Conservation (phyloP, 1,139 yeast species). For the Candida labiduridarum region DNA sequence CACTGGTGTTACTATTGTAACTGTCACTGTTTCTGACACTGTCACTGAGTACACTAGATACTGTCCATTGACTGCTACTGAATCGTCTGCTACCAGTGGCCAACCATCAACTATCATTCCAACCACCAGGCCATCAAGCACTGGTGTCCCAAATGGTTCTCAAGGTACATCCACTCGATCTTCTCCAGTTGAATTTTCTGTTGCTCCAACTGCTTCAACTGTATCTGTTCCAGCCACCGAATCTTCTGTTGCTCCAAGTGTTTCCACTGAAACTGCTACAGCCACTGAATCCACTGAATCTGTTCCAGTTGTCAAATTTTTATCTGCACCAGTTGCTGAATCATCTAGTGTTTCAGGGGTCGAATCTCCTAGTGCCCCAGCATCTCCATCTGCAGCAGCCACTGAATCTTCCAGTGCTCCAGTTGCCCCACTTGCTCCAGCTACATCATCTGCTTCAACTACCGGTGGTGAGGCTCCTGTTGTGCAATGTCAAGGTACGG, state of each 20-base stretch:
- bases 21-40: constrained; percentile 25
- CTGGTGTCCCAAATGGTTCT: too few species aligned
- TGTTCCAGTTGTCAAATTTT: background rate
- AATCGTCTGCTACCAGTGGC: background rate
- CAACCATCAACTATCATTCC: too few species aligned
- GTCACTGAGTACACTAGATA: constrained; percentile 15
- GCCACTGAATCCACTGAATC: background rate
- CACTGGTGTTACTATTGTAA: constrained; percentile 21
- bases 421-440: background rate
- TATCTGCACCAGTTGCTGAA: background rate
- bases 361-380: background rate
- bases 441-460: background rate
- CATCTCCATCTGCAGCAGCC: background rate
- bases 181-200: background rate
- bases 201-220: background rate
- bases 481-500: background rate
- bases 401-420: background rate
- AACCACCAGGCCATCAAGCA: background rate
- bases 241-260: background rate
- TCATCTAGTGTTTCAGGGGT: background rate
- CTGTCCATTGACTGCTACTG: constrained; percentile 17
- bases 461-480: background rate
- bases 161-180: background rate
- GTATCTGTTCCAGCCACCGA: background rate
- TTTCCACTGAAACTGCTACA: too few species aligned